A percentile compares a stretch with the other conserved stretches of the same genome.
phyloP scores from a whole-genome alignment of 2,329 filamentous ascomycete genomes.

The Aureobasidium uvarum region DNA sequence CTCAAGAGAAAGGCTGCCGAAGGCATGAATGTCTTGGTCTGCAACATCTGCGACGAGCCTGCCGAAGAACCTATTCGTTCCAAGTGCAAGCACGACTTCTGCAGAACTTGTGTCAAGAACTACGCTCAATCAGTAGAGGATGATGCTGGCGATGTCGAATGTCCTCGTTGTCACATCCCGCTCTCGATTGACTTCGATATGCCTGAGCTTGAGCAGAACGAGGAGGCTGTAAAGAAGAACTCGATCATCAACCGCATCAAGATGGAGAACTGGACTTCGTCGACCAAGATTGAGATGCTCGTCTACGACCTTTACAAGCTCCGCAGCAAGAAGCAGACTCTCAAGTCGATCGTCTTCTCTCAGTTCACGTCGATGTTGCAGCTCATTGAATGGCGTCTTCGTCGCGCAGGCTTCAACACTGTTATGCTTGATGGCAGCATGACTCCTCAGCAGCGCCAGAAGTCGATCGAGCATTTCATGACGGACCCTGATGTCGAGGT shows the following conservation, averaged over 20 bases:
- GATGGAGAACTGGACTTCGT: slow-evolving; percentile 98
- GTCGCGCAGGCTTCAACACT: slow-evolving; percentile 94
- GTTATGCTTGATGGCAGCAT: slow-evolving; percentile 98
- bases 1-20: slow-evolving; percentile 82
- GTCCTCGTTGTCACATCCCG: slow-evolving; percentile 86
- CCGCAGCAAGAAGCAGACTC: slow-evolving; percentile 84
- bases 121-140: slow-evolving; percentile 76
- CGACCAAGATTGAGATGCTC: slow-evolving; percentile 95
- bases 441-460: slow-evolving; percentile 89
- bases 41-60: slow-evolving; percentile 93
- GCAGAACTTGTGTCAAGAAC: slow-evolving; percentile 73
- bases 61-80: slow-evolving; percentile 93
- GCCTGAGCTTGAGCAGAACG: slow-evolving; percentile 91
- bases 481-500: slow-evolving; percentile 90
- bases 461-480: slow-evolving; percentile 96
- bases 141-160: slow-evolving; percentile 62
- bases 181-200: slow-evolving; percentile 91
- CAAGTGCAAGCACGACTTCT: slow-evolving; percentile 90
- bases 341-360: slow-evolving; percentile 97
- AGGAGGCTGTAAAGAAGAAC: slow-evolving; percentile 81
- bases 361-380: slow-evolving; percentile 98
- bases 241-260: slow-evolving; percentile 98
- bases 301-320: slow-evolving; percentile 92
- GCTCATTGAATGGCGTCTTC: slow-evolving; percentile 93
- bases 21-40: slow-evolving; percentile 86